Base-by-base conservation (phyloP, 306 rosid species). In the Pyrus bretschneideri region DNA sequence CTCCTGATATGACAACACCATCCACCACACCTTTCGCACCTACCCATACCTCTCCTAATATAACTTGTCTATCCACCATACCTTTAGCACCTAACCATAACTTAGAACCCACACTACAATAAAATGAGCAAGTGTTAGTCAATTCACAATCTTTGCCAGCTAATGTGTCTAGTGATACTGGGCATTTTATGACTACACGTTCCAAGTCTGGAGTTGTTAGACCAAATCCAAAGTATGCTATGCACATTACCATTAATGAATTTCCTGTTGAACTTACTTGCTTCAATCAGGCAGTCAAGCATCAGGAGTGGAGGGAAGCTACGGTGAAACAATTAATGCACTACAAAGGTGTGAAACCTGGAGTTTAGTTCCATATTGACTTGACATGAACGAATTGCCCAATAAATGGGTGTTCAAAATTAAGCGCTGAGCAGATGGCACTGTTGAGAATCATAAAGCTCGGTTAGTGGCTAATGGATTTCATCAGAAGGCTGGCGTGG, bases 111-210 rank as follows among this genome's bases (percentile, higher is more conserved):
- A 4, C 5, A 31, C 33, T 31, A 31, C 35, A 31, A 31, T 49
- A 8, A 42, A 11, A 42, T 42, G 46, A 42, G 46, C 46, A 42
- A 42, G 13, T 0, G 0, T 10, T 2, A 3, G 46, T 10, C 0
- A 3, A 42, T 2, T 0, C 46, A 2, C 1, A 10, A 42, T 3
- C 13, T 0, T 2, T 42, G 13, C 46, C 3, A 2, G 0, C 11
- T 9, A 2, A 7, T 8, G 45, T 7, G 45, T 11, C 3, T 9
- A 8, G 0, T 14, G 55, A 4, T 15, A 49, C 6, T 4, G 6
- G 21, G 0, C 55, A 49, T 1, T 0, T 0, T 3, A 51, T 51
- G 55, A 17, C 7, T 1, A 51, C 55, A 14, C 21, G 9, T 0
- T 51, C 21, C 55, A 15, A 51, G 7, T 51, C 55, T 0, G 21